These are phyloP conservation scores for Linum tenue DNA, from an alignment of 345 rosid species.

Conservation along the genomic window DNA sequence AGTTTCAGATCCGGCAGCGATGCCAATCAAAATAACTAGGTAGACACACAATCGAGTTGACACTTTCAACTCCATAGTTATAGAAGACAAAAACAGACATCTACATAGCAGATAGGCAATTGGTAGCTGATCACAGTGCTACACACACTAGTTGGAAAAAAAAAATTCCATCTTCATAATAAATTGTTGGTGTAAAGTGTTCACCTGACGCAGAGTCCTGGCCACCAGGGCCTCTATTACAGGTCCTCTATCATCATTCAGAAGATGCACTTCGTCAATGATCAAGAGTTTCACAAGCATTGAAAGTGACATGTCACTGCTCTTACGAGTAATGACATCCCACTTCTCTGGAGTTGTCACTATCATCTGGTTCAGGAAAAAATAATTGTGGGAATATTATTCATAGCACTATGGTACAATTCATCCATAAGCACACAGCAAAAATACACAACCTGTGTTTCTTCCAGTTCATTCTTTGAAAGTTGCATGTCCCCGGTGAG, in stretches of 20 bases:
- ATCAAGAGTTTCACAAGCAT: slow-evolving; percentile 94
- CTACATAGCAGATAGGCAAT: too few species aligned
- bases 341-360: slow-evolving; percentile 99
- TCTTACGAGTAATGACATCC: slow-evolving; percentile 99
- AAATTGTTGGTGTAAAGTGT: slow-evolving; percentile 10
- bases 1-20: neutral
- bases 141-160: neutral
- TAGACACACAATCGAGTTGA: too few species aligned
- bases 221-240: slow-evolving; percentile 98
- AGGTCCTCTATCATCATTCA: slow-evolving; percentile 98
- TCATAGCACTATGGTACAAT: slow-evolving; percentile 6
- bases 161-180: neutral
- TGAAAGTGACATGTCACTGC: slow-evolving; percentile 97
- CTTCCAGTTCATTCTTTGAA: slow-evolving; percentile 75
- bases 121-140: neutral
- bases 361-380: slow-evolving; percentile 59
- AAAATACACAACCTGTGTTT: slow-evolving; percentile 67
- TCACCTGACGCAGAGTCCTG: slow-evolving; percentile 96
- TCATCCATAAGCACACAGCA: slow-evolving; percentile 10
- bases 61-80: too few species aligned
- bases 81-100: too few species aligned
- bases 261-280: slow-evolving; percentile 96
- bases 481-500: slow-evolving; percentile 99
- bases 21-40: too few species aligned
- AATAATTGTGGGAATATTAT: slow-evolving; percentile 13